phyloP scores from a whole-genome alignment of 2,329 filamentous ascomycete genomes.

The Fusarium protoensiforme region DNA sequence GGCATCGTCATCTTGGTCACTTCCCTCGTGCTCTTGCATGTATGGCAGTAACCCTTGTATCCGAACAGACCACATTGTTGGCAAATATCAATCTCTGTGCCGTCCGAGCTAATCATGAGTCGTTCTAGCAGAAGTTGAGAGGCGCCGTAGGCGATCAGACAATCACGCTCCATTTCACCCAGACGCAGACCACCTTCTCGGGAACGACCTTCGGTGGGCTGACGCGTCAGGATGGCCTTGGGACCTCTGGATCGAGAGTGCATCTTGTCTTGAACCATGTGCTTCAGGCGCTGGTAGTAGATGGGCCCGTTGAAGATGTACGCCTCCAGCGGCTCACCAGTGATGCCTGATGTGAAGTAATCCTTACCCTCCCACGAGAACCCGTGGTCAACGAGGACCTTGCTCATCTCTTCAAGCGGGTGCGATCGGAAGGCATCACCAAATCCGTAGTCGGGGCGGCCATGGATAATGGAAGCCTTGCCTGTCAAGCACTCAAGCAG shows the following conservation, averaged over 20 bases:
- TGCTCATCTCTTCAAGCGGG: conserved; percentile 88
- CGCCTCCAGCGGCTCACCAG: conserved; percentile 90
- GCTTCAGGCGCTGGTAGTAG: conserved; percentile 99
- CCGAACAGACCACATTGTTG: conserved; percentile 95
- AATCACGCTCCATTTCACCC: conserved; percentile 99
- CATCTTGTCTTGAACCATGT: conserved; percentile 99
- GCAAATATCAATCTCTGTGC: conserved; percentile 91
- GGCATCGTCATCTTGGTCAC: conserved; percentile 96
- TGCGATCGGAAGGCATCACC: conserved; percentile 84
- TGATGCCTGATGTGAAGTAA: conserved; percentile 94
- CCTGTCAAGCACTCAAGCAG: conserved; percentile 94
- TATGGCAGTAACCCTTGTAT: conserved; percentile 94
- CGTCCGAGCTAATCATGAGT: conserved; percentile 94
- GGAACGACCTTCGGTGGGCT: conserved; percentile 95
- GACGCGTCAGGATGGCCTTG: conserved; percentile 89
- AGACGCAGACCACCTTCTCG: conserved; percentile 91
- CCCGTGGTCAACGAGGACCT: conserved; percentile 84
- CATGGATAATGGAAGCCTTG: conserved; percentile 89
- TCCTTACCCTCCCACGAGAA: conserved; percentile 99
- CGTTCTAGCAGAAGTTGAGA: conserved; percentile 92
- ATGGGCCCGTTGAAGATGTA: conserved; percentile 99
- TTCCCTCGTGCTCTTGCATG: conserved; percentile 84
- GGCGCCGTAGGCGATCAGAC: conserved; percentile 95
- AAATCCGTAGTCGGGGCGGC: conserved; percentile 86
- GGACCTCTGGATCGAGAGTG: conserved; percentile 93